Conservation (phyloP, 2,329 filamentous ascomycete genomes). For the Macroventuria anomochaeta region DNA sequence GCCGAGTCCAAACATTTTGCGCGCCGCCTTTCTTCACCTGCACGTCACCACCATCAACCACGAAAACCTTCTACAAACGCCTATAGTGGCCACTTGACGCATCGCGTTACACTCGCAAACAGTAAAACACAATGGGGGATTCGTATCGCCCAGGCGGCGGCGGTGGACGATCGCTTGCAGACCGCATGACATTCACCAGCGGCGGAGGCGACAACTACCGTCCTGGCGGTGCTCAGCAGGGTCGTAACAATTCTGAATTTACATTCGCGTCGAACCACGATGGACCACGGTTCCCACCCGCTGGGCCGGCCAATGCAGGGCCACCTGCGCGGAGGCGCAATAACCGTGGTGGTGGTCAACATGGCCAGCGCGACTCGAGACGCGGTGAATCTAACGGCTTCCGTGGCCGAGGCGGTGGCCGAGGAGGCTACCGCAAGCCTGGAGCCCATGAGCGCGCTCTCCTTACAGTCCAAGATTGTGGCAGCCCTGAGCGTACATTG, state of each 20-base stretch:
- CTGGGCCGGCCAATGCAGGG: slow-evolving; percentile 28
- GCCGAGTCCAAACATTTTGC: slow-evolving; percentile 23
- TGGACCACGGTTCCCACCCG: slow-evolving; percentile 40
- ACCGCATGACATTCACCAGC: slow-evolving; percentile 40
- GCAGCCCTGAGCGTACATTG: slow-evolving; percentile 53
- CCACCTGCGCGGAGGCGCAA: slow-evolving; percentile 25
- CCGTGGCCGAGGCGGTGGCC: slow-evolving; percentile 18
- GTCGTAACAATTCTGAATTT: slow-evolving; percentile 35
- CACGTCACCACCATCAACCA: slow-evolving; percentile 14
- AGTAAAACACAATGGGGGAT: slow-evolving; percentile 28
- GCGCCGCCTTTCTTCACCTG: slow-evolving; percentile 8
- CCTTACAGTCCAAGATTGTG: slow-evolving; percentile 50
- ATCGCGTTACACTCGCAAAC: slow-evolving; percentile 13
- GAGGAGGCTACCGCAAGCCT: slow-evolving; percentile 30
- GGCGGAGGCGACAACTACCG: slow-evolving; percentile 40
- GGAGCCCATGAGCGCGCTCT: slow-evolving; percentile 55
- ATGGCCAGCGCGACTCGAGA: slow-evolving; percentile 23
- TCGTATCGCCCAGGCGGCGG: slow-evolving; percentile 35
- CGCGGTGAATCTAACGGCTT: slow-evolving; percentile 28
- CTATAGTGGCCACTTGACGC: background rate
- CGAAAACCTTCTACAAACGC: slow-evolving; percentile 3
- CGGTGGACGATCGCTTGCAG: slow-evolving; percentile 29
- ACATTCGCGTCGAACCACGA: slow-evolving; percentile 41
- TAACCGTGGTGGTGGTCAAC: slow-evolving; percentile 23
- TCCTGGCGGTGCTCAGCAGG: slow-evolving; percentile 26